These are phyloP conservation scores for Komagataella ulmi DNA, from an alignment of 805 yeast species.

Conservation along the genomic window DNA sequence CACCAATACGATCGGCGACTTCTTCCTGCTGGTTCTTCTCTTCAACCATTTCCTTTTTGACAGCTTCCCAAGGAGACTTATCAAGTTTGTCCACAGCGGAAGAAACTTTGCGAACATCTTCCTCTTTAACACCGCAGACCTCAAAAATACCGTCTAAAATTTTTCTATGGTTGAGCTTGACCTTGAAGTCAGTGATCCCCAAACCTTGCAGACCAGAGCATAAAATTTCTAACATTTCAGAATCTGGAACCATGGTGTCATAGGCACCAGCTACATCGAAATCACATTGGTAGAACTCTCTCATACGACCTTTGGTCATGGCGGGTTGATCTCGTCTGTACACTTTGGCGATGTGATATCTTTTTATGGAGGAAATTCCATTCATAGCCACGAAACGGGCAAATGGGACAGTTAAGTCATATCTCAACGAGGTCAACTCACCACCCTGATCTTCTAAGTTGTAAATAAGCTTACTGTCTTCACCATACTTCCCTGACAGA, in stretches of 20 bases:
- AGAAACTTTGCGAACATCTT: slow-evolving; percentile 85
- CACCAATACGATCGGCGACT: slow-evolving; percentile 89
- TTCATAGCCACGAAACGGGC: slow-evolving; percentile 97
- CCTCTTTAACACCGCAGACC: slow-evolving; percentile 88
- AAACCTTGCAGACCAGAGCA: slow-evolving; percentile 77
- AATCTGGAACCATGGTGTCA: slow-evolving; percentile 93
- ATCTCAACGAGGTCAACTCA: slow-evolving; percentile 87
- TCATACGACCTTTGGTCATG: slow-evolving; percentile 99
- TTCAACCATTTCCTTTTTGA: slow-evolving; percentile 79
- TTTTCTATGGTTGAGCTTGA: slow-evolving; percentile 91
- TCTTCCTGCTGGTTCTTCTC: slow-evolving; percentile 87
- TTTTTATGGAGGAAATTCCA: slow-evolving; percentile 75
- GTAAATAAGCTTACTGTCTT: slow-evolving; percentile 92
- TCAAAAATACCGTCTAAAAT: slow-evolving; percentile 91
- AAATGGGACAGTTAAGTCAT: slow-evolving; percentile 96
- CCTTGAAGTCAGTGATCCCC: slow-evolving; percentile 81
- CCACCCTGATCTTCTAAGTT: slow-evolving; percentile 99
- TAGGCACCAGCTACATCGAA: slow-evolving; percentile 91
- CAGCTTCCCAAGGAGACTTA: slow-evolving; percentile 91
- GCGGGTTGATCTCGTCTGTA: slow-evolving; percentile 99
- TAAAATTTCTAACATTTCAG: slow-evolving; percentile 70
- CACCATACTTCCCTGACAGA: slow-evolving; percentile 95
- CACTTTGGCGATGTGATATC: slow-evolving; percentile 96
- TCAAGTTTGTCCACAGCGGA: slow-evolving; percentile 96
- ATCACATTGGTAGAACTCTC: slow-evolving; percentile 99